Conservation (phyloP, 345 rosid species). For the Pseudoturritis turrita region DNA sequence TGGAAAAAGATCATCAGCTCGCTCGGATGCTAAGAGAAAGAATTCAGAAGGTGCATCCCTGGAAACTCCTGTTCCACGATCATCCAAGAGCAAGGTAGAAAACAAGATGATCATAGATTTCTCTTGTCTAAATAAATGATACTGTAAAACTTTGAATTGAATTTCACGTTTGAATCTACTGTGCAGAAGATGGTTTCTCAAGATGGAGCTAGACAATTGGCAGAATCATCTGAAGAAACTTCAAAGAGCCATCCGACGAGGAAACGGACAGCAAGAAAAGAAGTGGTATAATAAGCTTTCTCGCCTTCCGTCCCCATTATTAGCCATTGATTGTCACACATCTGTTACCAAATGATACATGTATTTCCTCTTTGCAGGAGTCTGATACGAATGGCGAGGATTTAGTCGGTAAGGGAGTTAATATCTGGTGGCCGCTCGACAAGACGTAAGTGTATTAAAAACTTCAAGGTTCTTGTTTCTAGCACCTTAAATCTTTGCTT, state of each 20-base stretch:
- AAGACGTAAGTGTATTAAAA: slow-evolving; percentile 39
- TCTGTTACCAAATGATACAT: background rate
- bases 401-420: slow-evolving; percentile 50
- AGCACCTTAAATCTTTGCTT: background rate
- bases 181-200: slow-evolving; percentile 36
- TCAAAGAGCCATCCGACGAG: slow-evolving; percentile 37
- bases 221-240: slow-evolving; percentile 34
- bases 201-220: slow-evolving; percentile 9
- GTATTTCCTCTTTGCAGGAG: slow-evolving; percentile 29
- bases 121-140: slow-evolving; percentile 5
- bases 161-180: slow-evolving; percentile 15
- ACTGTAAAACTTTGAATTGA: background rate
- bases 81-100: slow-evolving; percentile 42
- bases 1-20: slow-evolving; percentile 21
- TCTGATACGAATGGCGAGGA: slow-evolving; percentile 34
- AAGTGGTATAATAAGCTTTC: slow-evolving; percentile 34
- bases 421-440: slow-evolving; percentile 77
- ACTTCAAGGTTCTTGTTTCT: background rate
- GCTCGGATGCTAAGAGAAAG: slow-evolving; percentile 17
- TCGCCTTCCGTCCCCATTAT: background rate
- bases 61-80: slow-evolving; percentile 26
- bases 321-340: background rate
- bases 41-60: slow-evolving; percentile 13
- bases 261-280: slow-evolving; percentile 39
- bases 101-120: slow-evolving; percentile 3